Conservation (phyloP, 2,329 filamentous ascomycete species). For the Ilyonectria destructans region DNA sequence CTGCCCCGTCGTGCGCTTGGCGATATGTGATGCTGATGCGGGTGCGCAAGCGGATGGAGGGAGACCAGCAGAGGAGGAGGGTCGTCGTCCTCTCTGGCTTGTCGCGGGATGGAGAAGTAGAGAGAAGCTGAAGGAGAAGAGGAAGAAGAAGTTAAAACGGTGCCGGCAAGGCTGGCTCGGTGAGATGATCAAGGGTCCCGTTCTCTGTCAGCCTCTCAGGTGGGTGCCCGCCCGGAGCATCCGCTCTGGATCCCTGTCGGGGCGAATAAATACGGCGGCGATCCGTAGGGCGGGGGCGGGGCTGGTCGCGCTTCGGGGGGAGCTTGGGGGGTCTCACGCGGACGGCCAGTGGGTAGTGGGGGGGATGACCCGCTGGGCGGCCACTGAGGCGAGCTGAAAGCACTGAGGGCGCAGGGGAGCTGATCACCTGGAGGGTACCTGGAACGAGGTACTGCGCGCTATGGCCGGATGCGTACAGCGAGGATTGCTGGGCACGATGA, state of each 20-base stretch:
- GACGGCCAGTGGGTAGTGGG: slow-evolving; percentile 20
- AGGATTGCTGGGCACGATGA: background rate
- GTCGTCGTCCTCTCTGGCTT: background rate
- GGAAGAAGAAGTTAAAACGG: slow-evolving; percentile 13
- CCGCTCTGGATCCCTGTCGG: slow-evolving; percentile 25
- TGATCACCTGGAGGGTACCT: slow-evolving; percentile 16
- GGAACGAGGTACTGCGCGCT: background rate
- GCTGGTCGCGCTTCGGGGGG: background rate
- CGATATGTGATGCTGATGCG: slow-evolving; percentile 5
- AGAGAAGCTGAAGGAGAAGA: slow-evolving; percentile 3
- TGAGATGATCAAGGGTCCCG: background rate
- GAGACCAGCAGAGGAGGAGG: background rate
- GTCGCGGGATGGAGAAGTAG: background rate
- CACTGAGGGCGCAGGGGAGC: slow-evolving; percentile 1
- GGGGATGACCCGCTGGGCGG: slow-evolving; percentile 24
- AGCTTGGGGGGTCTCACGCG: slow-evolving; percentile 19
- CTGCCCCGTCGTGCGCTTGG: slow-evolving; percentile 4
- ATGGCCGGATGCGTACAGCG: background rate
- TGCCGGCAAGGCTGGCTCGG: slow-evolving; percentile 23
- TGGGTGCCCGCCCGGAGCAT: slow-evolving; percentile 42
- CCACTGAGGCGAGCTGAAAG: slow-evolving; percentile 18
- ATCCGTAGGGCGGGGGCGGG: background rate
- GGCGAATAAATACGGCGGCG: background rate
- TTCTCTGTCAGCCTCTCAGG: slow-evolving; percentile 20
- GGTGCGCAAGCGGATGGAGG: background rate